Conservation (phyloP, 176 grass and related monocot species). For the Avena sativa region DNA sequence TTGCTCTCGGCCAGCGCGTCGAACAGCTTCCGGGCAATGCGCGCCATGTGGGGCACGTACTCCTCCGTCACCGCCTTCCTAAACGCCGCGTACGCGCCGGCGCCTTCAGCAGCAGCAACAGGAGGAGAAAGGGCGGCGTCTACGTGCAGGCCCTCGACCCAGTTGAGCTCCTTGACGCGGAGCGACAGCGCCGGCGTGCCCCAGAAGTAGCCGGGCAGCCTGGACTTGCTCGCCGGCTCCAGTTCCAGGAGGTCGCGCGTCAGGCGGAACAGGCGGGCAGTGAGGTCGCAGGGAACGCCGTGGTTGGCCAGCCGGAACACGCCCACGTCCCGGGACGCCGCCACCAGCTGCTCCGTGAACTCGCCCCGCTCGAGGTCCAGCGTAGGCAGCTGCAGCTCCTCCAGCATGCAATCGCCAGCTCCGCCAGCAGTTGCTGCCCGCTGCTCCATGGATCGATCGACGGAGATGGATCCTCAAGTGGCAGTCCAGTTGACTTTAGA, state of each 20-base stretch:
- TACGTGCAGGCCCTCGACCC: slow-evolving; percentile 78
- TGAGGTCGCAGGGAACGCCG: slow-evolving; percentile 53
- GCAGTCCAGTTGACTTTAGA: not conserved
- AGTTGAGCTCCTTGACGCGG: slow-evolving; percentile 59
- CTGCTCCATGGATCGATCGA: slow-evolving; percentile 14
- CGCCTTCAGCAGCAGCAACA: not conserved
- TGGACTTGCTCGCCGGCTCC: slow-evolving; percentile 31
- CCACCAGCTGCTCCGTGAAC: slow-evolving; percentile 16
- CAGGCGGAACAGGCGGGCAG: slow-evolving; percentile 40
- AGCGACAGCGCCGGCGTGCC: slow-evolving; percentile 72
- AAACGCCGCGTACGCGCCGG: not conserved
- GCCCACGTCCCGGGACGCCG: slow-evolving; percentile 50
- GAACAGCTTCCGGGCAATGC: slow-evolving; percentile 65
- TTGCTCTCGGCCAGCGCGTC: slow-evolving; percentile 39
- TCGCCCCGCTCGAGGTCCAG: slow-evolving; percentile 36
- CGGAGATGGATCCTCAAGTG: not conserved
- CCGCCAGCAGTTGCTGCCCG: too few relatives aligned
- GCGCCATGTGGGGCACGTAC: slow-evolving; percentile 77
- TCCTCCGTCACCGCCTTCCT: slow-evolving; percentile 32
- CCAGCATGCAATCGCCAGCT: not conserved
- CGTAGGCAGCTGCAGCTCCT: slow-evolving; percentile 31
- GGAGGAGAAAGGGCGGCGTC: not conserved
- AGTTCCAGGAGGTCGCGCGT: slow-evolving; percentile 21
- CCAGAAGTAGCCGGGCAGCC: slow-evolving; percentile 64
- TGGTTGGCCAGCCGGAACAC: slow-evolving; percentile 71